Conservation (phyloP, 2,329 filamentous ascomycete genomes). For the Botrytis medusae region DNA sequence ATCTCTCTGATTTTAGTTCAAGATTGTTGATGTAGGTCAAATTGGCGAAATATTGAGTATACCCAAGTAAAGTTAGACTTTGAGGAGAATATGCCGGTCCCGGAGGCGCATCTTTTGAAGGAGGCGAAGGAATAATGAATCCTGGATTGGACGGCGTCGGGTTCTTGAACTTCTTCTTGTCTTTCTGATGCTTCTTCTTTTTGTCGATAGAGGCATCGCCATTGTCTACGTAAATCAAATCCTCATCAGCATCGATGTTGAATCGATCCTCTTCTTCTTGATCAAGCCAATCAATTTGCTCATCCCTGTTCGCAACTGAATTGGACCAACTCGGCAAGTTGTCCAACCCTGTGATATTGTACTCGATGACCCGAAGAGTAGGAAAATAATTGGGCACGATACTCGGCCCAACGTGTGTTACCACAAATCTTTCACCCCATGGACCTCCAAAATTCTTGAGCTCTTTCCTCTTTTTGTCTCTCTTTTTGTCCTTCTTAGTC, state of each 20-base stretch:
- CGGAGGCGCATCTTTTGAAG: constrained; percentile 69
- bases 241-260: background rate
- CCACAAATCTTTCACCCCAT: constrained; percentile 81
- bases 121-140: constrained; percentile 67
- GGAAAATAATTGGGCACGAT: constrained; percentile 93
- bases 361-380: constrained; percentile 85
- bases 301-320: constrained; percentile 8
- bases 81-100: constrained; percentile 91
- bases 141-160: constrained; percentile 59
- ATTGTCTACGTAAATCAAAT: constrained; percentile 33
- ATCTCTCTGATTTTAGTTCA: constrained; percentile 44
- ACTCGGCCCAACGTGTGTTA: constrained; percentile 80
- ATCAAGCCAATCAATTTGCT: constrained; percentile 30
- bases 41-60: constrained; percentile 92
- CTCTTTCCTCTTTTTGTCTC: constrained; percentile 52
- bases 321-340: constrained; percentile 31
- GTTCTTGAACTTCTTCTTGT: constrained; percentile 48
- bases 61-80: constrained; percentile 73
- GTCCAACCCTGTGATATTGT: constrained; percentile 67
- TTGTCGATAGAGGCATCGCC: constrained; percentile 42
- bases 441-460: constrained; percentile 71
- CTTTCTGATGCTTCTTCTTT: constrained; percentile 46
- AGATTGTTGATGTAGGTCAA: constrained; percentile 83
- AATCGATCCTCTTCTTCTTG: constrained; percentile 21
- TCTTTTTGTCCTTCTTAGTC: constrained; percentile 53